phyloP scores from a whole-genome alignment of 1,139 yeast species.

The Geotrichum histeridarum region DNA sequence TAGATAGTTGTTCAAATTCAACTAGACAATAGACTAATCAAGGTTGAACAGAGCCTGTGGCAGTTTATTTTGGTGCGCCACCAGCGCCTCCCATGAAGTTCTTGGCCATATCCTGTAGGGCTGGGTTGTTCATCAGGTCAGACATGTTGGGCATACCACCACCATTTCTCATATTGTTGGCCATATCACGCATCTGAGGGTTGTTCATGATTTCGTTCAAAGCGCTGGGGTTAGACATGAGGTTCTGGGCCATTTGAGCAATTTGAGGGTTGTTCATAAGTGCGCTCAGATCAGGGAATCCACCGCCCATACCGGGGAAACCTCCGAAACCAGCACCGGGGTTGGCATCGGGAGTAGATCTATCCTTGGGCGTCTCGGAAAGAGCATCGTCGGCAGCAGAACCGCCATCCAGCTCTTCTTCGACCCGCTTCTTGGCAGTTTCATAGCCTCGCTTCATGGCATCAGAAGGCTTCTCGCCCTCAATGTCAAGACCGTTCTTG shows the following conservation, averaged over 20 bases:
- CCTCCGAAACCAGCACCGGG: slow-evolving; percentile 57
- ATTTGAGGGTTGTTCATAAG: slow-evolving; percentile 85
- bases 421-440: slow-evolving; percentile 82
- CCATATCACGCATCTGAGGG: slow-evolving; percentile 42
- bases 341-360: slow-evolving; percentile 26
- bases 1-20: not conserved
- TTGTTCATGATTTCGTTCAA: slow-evolving; percentile 71
- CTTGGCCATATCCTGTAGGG: slow-evolving; percentile 57
- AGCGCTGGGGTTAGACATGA: slow-evolving; percentile 88
- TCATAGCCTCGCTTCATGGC: slow-evolving; percentile 93
- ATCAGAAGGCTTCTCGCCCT: slow-evolving; percentile 78
- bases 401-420: slow-evolving; percentile 56
- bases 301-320: slow-evolving; percentile 55
- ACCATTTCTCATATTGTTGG: slow-evolving; percentile 22
- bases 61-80: not conserved
- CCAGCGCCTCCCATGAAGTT: slow-evolving; percentile 32
- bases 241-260: slow-evolving; percentile 77
- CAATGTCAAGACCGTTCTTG: slow-evolving; percentile 76
- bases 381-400: slow-evolving; percentile 34
- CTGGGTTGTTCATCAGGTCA: slow-evolving; percentile 76
- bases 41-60: not conserved
- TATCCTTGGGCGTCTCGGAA: slow-evolving; percentile 32
- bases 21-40: not conserved
- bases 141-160: slow-evolving; percentile 53
- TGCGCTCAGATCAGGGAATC: slow-evolving; percentile 67